phyloP scores from a whole-genome alignment of 2,329 filamentous ascomycete species.

The Exophiala viscosa region DNA sequence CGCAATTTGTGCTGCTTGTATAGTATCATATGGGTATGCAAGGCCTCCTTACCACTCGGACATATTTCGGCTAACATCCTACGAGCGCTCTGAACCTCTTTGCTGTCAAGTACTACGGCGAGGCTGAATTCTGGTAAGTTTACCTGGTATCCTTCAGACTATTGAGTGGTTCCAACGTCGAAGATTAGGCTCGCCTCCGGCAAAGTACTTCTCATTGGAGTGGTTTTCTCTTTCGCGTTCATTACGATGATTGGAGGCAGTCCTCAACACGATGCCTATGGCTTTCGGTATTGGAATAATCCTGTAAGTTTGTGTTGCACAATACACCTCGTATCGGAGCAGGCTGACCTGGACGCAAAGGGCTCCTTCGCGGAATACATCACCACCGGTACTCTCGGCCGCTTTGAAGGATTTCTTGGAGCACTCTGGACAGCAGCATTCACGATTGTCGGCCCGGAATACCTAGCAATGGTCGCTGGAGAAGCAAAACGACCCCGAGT shows the following conservation, averaged over 20 bases:
- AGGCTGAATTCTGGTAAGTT: constrained; percentile 56
- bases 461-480: constrained; percentile 58
- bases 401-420: constrained; percentile 54
- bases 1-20: constrained; percentile 45
- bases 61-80: constrained; percentile 29
- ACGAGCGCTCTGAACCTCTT: constrained; percentile 58
- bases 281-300: constrained; percentile 63
- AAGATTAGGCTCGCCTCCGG: constrained; percentile 55
- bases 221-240: constrained; percentile 70
- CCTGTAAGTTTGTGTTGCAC: constrained; percentile 37
- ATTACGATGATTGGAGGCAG: constrained; percentile 78
- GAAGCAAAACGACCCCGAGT: constrained; percentile 66
- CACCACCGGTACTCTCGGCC: constrained; percentile 58
- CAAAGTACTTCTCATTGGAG: constrained; percentile 64
- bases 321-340: not conserved
- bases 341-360: not conserved
- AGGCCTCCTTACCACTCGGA: not conserved
- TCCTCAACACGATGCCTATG: constrained; percentile 64
- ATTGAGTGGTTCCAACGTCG: too few species aligned
- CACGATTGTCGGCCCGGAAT: constrained; percentile 62
- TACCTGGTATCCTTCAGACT: too few species aligned
- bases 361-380: constrained; percentile 64
- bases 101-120: constrained; percentile 64
- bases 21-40: constrained; percentile 38
- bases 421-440: constrained; percentile 68